Conservation (phyloP, 2,329 filamentous ascomycete species). For the Dactylellina leptospora region DNA sequence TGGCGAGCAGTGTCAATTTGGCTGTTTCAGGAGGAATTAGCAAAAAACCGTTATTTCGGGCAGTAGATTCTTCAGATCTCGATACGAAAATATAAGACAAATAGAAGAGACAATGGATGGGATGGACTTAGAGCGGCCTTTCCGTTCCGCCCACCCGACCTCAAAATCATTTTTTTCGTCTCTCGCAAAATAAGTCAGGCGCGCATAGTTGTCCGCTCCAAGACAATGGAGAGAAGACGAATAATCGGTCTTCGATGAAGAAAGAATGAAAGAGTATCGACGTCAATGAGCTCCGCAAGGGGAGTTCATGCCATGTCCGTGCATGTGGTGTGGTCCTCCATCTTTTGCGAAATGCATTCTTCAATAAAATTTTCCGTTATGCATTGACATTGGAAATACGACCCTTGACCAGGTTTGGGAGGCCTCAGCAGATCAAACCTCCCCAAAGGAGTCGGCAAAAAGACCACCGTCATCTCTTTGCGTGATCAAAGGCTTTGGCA, state of each 20-base stretch:
- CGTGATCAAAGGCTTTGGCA: constrained; percentile 21
- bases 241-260: constrained; percentile 4
- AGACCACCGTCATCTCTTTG: constrained; percentile 10
- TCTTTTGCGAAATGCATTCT: constrained; percentile 1
- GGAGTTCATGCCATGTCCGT: constrained; percentile 40
- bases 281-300: constrained; percentile 40
- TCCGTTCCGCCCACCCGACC: constrained; percentile 46
- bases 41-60: constrained; percentile 15
- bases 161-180: constrained; percentile 9
- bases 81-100: constrained; percentile 15
- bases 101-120: constrained; percentile 8
- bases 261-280: constrained; percentile 15
- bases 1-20: constrained; percentile 17
- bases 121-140: constrained; percentile 22
- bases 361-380: constrained; percentile 16
- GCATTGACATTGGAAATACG: constrained; percentile 36
- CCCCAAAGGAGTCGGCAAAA: constrained; percentile 1
- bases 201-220: constrained; percentile 25
- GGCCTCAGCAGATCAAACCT: constrained; percentile 25
- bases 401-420: constrained; percentile 7
- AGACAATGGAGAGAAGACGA: constrained; percentile 32
- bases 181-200: constrained; percentile 12
- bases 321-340: constrained; percentile 6
- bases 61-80: constrained; percentile 11
- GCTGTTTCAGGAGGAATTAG: constrained; percentile 48